Conservation (phyloP, 345 rosid genomes). For the Leavenworthia alabamica region DNA sequence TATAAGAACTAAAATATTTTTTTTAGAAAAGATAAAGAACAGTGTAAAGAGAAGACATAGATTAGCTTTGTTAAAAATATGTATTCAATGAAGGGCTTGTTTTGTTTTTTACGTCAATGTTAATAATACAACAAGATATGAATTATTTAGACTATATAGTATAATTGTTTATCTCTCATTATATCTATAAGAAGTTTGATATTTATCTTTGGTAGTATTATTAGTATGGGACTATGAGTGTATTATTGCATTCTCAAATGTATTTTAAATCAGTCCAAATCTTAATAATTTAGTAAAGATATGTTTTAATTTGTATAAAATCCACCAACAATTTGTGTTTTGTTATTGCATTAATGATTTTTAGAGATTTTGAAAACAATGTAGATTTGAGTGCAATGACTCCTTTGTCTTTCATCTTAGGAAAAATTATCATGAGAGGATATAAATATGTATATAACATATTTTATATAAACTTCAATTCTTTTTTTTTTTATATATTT, state of each 20-base stretch:
- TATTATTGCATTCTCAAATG: conserved; percentile 22
- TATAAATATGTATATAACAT: no score
- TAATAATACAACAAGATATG: conserved; percentile 17
- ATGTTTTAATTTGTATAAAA: not conserved
- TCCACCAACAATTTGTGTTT: no score
- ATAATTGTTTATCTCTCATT: conserved; percentile 10
- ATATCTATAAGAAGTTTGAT: conserved; percentile 9
- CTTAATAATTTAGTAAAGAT: not conserved
- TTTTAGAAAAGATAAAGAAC: not conserved
- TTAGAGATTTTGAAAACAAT: no score
- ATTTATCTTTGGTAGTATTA: conserved; percentile 24
- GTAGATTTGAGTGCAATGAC: no score
- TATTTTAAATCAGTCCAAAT: conserved; percentile 5
- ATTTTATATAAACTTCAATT: no score
- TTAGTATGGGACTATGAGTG: conserved; percentile 23
- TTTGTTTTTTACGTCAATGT: conserved; percentile 25
- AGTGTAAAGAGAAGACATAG: conserved; percentile 28
- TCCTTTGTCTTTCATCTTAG: no score
- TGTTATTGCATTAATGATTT: no score
- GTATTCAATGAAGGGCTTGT: conserved; percentile 15
- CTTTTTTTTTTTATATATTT: no score
- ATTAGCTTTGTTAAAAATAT: conserved; percentile 22
- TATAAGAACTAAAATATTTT: no score
- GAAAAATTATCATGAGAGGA: no score
- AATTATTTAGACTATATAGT: conserved; percentile 13